phyloP scores from a whole-genome alignment of 2,329 filamentous ascomycete species.

The Phyllosticta paracitricarpa region DNA sequence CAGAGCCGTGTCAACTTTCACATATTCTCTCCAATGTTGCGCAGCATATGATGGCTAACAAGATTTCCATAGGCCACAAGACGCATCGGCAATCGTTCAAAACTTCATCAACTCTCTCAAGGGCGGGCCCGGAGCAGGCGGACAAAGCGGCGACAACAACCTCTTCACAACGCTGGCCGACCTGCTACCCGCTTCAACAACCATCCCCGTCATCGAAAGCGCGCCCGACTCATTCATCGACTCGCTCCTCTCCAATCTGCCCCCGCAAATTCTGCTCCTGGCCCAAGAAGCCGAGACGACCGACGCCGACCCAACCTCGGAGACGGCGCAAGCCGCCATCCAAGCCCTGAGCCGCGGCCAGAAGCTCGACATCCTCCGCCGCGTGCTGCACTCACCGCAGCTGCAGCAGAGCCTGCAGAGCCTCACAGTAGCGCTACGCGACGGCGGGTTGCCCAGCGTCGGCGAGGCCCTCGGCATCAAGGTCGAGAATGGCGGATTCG shows the following conservation, averaged over 20 bases:
- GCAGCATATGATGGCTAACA: neutral
- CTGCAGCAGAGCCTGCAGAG: conserved; percentile 79
- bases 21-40: neutral
- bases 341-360: conserved; percentile 61
- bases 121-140: conserved; percentile 36
- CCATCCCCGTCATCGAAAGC: conserved; percentile 65
- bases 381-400: conserved; percentile 80
- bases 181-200: conserved; percentile 67
- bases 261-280: conserved; percentile 66
- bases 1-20: conserved; percentile 1
- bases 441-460: conserved; percentile 83
- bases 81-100: conserved; percentile 70
- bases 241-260: conserved; percentile 65
- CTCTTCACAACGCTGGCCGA: conserved; percentile 78
- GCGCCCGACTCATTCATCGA: conserved; percentile 57
- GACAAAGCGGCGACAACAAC: conserved; percentile 36
- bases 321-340: conserved; percentile 61
- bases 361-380: conserved; percentile 71
- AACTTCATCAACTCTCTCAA: conserved; percentile 81
- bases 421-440: conserved; percentile 76
- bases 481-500: conserved; percentile 74
- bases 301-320: conserved; percentile 56
- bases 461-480: conserved; percentile 74
- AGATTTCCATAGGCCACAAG: conserved; percentile 25
- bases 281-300: conserved; percentile 56